These are phyloP conservation scores for Aquilaria malaccensis DNA, from an alignment of 345 rosid genomes.

Conservation along the genomic window DNA sequence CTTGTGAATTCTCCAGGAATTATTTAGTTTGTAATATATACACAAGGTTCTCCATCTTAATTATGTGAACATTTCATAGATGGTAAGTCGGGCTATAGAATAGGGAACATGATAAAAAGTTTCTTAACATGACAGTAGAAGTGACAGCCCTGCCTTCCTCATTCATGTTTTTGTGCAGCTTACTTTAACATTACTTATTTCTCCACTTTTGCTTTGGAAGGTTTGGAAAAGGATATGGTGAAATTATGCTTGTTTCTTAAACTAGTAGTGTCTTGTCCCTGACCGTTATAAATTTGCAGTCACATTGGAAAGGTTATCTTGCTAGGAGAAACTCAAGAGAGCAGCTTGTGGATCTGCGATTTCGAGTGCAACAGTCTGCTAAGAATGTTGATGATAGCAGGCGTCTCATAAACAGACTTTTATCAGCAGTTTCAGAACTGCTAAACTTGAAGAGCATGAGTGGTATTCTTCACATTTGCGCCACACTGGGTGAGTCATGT, in stretches of 20 bases:
- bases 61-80: too few relatives aligned
- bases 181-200: too few relatives aligned
- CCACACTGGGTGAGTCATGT: conserved; percentile 53
- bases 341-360: conserved; percentile 52
- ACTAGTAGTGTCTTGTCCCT: conserved; percentile 1
- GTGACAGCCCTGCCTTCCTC: too few relatives aligned
- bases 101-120: too few relatives aligned
- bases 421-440: conserved; percentile 68
- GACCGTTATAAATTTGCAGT: conserved; percentile 30
- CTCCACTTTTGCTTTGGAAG: too few relatives aligned
- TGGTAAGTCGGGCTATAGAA: too few relatives aligned
- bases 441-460: conserved; percentile 65
- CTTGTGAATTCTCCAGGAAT: too few relatives aligned
- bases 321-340: conserved; percentile 61
- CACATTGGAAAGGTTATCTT: conserved; percentile 77
- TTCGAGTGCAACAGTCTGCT: conserved; percentile 63
- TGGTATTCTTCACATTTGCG: conserved; percentile 76
- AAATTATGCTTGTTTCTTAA: neutral
- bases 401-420: conserved; percentile 76
- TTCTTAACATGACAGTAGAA: too few relatives aligned
- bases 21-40: too few relatives aligned
- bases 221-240: too few relatives aligned
- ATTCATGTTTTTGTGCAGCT: too few relatives aligned
- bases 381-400: conserved; percentile 70
- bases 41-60: too few relatives aligned